These are phyloP conservation scores for Fraxinus floribunda DNA, from an alignment of 305 asterid species.

Conservation along the genomic window DNA sequence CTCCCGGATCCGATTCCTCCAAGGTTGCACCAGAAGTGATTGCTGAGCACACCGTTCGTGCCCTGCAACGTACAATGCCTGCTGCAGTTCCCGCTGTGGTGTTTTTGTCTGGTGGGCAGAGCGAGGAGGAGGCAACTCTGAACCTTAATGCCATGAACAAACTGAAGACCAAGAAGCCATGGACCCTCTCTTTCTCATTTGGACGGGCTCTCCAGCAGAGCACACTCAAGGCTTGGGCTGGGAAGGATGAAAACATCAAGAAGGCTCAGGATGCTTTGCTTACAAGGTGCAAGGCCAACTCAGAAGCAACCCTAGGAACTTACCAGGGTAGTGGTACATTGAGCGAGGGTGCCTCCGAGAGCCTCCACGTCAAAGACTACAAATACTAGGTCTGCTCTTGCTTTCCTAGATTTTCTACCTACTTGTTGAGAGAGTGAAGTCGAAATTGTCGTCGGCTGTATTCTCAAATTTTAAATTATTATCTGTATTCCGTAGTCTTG, in stretches of 20 bases:
- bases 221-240: conserved; percentile 49
- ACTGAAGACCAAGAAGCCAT: conserved; percentile 46
- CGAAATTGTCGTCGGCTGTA: not conserved
- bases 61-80: conserved; percentile 46
- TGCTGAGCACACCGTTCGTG: conserved; percentile 55
- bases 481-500: not conserved
- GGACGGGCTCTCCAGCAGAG: conserved; percentile 56
- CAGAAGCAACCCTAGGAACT: conserved; percentile 64
- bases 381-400: conserved; percentile 34
- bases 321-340: conserved; percentile 44
- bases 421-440: not conserved
- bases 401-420: not conserved
- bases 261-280: conserved; percentile 67
- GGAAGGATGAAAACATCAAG: conserved; percentile 38
- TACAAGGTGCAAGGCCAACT: conserved; percentile 58
- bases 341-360: conserved; percentile 58
- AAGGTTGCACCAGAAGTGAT: conserved; percentile 62
- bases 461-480: not conserved
- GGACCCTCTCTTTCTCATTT: conserved; percentile 47
- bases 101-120: conserved; percentile 70
- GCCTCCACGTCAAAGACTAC: conserved; percentile 64
- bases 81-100: conserved; percentile 50
- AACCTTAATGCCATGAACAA: conserved; percentile 73
- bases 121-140: conserved; percentile 63
- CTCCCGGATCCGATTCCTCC: conserved; percentile 52